Percentiles rank a stretch among this genome's conserved stretches.
Conservation (phyloP, 2,329 filamentous ascomycete species). For the Colletotrichum sp. region DNA sequence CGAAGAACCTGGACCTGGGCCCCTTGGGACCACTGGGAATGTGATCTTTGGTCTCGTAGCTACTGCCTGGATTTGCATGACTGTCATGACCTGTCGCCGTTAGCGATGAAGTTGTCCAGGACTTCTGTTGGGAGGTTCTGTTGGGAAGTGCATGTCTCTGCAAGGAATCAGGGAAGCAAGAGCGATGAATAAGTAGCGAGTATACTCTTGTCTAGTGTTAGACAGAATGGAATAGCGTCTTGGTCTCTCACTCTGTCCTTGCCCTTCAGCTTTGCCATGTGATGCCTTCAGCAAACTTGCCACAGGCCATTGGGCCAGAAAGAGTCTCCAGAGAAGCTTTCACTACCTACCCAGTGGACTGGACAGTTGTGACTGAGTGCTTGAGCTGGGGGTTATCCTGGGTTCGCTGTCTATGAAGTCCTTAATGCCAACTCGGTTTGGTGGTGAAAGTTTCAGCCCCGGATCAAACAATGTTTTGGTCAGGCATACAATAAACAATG, state of each 20-base stretch:
- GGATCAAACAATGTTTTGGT: neutral
- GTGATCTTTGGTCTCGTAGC: neutral
- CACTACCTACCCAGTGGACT: neutral
- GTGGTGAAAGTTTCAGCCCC: neutral
- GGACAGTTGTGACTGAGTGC: neutral
- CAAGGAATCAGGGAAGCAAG: neutral
- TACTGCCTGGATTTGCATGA: neutral
- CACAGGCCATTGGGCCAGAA: neutral
- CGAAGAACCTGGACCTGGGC: neutral
- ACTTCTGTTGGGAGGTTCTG: neutral
- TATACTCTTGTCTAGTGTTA: neutral
- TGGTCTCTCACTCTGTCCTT: neutral
- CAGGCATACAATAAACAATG: no score
- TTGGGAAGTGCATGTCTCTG: neutral
- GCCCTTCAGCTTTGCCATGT: neutral
- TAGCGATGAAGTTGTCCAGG: neutral
- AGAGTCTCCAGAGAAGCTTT: neutral
- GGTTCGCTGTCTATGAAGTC: neutral
- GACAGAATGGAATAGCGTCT: neutral
- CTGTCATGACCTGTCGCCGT: neutral
- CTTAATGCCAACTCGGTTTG: neutral
- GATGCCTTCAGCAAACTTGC: neutral
- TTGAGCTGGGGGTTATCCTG: neutral
- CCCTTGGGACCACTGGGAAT: neutral
- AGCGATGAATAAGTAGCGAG: neutral